These are phyloP conservation scores for Rhinocladiella similis DNA, from an alignment of 2,329 filamentous ascomycete species.

Conservation along the genomic window DNA sequence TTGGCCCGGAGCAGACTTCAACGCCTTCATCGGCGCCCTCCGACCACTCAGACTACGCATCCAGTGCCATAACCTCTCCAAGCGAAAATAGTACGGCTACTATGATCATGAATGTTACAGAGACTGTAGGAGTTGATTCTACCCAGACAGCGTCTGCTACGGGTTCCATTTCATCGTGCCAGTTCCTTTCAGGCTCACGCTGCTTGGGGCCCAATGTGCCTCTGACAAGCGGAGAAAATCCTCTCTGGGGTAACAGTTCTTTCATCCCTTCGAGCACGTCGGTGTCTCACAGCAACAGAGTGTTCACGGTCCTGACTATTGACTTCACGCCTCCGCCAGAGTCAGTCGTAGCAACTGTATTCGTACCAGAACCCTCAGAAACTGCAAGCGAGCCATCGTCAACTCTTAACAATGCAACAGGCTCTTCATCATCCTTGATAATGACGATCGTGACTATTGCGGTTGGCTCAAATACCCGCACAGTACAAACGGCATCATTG, in stretches of 20 bases:
- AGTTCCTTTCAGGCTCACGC: conserved; percentile 1
- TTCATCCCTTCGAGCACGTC: background rate
- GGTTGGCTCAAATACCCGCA: conserved; percentile 6
- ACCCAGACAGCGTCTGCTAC: background rate
- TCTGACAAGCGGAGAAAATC: background rate
- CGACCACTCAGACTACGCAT: background rate
- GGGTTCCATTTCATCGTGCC: conserved; percentile 1
- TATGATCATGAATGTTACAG: conserved; percentile 1
- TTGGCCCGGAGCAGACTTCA: conserved; percentile 10
- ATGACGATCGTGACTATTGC: conserved; percentile 10
- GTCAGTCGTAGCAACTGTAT: conserved; percentile 10
- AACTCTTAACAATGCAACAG: background rate
- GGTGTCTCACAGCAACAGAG: background rate
- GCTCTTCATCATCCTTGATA: background rate
- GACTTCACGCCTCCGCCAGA: conserved; percentile 13
- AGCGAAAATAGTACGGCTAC: background rate
- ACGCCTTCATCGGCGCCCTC: background rate
- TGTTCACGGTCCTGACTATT: conserved; percentile 12
- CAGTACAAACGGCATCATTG: background rate
- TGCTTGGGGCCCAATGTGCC: conserved; percentile 4
- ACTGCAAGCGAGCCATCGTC: background rate
- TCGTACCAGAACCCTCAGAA: background rate
- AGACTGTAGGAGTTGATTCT: background rate
- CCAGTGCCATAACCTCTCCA: background rate
- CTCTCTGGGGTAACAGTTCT: conserved; percentile 8